phyloP scores from a whole-genome alignment of 2,329 filamentous ascomycete species.

The Myriosclerotinia scirpicola region DNA sequence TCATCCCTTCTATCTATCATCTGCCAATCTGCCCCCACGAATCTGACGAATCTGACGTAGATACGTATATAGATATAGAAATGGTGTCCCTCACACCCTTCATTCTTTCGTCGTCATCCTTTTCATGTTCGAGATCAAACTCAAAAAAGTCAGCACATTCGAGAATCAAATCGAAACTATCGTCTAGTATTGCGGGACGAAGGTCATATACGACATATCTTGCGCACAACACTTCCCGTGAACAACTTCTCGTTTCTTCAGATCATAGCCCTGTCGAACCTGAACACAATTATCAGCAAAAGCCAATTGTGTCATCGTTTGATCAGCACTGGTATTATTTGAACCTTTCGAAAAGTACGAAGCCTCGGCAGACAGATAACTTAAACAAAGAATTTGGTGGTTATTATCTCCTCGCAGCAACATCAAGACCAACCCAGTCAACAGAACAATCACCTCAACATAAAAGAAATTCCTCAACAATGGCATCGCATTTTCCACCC shows the following conservation, averaged over 20 bases:
- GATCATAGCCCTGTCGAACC: background rate
- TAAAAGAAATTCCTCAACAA: background rate
- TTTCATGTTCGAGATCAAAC: constrained; percentile 3
- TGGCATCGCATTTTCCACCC: background rate
- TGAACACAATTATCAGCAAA: background rate
- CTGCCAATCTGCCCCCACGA: background rate
- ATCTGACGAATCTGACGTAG: background rate
- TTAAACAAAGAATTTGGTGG: background rate
- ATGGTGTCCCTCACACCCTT: constrained; percentile 16
- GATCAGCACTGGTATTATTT: background rate
- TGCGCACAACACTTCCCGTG: constrained; percentile 5
- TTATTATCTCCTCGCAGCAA: constrained; percentile 14
- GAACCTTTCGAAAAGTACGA: background rate
- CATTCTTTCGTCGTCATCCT: background rate
- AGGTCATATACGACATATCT: background rate
- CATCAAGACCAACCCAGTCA: background rate
- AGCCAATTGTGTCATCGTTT: background rate
- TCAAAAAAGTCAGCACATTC: background rate
- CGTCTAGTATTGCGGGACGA: background rate
- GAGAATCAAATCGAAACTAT: background rate
- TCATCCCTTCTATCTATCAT: constrained; percentile 5
- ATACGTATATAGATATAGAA: background rate
- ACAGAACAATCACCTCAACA: background rate
- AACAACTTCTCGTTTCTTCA: constrained; percentile 14
- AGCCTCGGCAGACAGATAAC: background rate